These are phyloP conservation scores for Lentinula raphanica DNA, from an alignment of 768 basidiomycete species.

Conservation along the genomic window DNA sequence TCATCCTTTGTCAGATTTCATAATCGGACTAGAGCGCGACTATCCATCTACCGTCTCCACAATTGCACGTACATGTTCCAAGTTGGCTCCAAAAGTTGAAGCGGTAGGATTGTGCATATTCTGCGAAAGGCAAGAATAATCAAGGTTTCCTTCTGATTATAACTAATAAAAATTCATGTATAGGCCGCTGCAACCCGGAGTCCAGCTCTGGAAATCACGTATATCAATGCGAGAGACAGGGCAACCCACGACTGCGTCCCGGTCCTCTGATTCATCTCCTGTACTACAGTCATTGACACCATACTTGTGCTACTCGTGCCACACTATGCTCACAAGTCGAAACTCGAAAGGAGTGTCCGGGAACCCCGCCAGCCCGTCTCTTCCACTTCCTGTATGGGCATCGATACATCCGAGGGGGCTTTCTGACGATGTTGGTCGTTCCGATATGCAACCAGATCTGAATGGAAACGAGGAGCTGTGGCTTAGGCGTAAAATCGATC, in stretches of 20 bases:
- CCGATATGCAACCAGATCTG: neutral
- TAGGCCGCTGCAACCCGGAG: slow-evolving; percentile 24
- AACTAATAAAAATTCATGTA: neutral
- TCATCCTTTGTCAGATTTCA: slow-evolving; percentile 53
- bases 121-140: slow-evolving; percentile 53
- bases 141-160: neutral
- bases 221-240: slow-evolving; percentile 64
- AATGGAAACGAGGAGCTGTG: slow-evolving; percentile 18
- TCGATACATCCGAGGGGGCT: slow-evolving; percentile 7
- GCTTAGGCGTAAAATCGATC: slow-evolving; percentile 23
- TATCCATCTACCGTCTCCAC: slow-evolving; percentile 87
- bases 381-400: slow-evolving; percentile 25
- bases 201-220: slow-evolving; percentile 68
- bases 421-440: neutral
- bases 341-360: slow-evolving; percentile 31
- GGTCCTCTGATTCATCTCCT: slow-evolving; percentile 19
- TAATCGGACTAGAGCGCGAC: slow-evolving; percentile 72
- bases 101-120: slow-evolving; percentile 48
- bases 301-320: slow-evolving; percentile 48
- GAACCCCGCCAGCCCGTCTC: slow-evolving; percentile 8
- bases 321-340: slow-evolving; percentile 46
- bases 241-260: slow-evolving; percentile 14
- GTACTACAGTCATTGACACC: slow-evolving; percentile 23
- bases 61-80: slow-evolving; percentile 74
- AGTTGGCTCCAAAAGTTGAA: slow-evolving; percentile 60